Evolutionary conservation across 768 basidiomycete genomes (phyloP).

Genomic region (Fistulinella prunicolor): DNA sequence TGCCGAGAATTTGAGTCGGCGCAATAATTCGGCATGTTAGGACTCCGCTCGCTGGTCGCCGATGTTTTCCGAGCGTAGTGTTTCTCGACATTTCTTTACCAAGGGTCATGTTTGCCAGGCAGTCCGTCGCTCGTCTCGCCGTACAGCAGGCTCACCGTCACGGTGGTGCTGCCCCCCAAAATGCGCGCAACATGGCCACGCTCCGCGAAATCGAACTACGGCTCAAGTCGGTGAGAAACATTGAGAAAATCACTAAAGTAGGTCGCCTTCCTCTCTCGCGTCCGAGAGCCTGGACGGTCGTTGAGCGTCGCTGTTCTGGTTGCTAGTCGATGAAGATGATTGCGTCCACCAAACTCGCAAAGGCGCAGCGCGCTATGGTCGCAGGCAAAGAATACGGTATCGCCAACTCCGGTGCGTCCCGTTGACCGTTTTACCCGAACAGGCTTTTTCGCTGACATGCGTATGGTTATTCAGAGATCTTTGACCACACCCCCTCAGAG

Average conservation of each 20-base stretch:
- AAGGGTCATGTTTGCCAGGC: conserved; percentile 48
- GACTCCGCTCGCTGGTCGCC: conserved; percentile 38
- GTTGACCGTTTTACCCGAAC: background rate
- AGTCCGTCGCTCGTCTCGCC: conserved; percentile 43
- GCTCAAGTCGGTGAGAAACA: conserved; percentile 94
- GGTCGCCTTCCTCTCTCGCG: conserved; percentile 19
- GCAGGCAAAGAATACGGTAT: conserved; percentile 90
- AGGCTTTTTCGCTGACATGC: no score
- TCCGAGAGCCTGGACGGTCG: background rate
- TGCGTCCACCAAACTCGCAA: conserved; percentile 93
- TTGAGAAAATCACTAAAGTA: conserved; percentile 99
- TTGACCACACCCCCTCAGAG: conserved; percentile 71
- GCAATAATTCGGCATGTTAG: conserved; percentile 20
- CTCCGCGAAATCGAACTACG: conserved; percentile 96
- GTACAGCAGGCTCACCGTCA: conserved; percentile 37
- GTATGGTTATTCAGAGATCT: conserved; percentile 63
- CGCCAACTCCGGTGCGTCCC: conserved; percentile 74
- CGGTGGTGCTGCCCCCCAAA: conserved; percentile 40
- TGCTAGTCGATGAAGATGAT: conserved; percentile 97
- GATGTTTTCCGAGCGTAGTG: conserved; percentile 28
- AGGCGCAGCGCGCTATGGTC: conserved; percentile 92
- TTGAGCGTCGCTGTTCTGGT: conserved; percentile 7
- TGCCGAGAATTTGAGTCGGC: conserved; percentile 30
- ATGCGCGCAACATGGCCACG: conserved; percentile 90
- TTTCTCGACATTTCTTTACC: conserved; percentile 1